phyloP scores from a whole-genome alignment of 2,329 filamentous ascomycete species.

The Lachnellula hyalina region DNA sequence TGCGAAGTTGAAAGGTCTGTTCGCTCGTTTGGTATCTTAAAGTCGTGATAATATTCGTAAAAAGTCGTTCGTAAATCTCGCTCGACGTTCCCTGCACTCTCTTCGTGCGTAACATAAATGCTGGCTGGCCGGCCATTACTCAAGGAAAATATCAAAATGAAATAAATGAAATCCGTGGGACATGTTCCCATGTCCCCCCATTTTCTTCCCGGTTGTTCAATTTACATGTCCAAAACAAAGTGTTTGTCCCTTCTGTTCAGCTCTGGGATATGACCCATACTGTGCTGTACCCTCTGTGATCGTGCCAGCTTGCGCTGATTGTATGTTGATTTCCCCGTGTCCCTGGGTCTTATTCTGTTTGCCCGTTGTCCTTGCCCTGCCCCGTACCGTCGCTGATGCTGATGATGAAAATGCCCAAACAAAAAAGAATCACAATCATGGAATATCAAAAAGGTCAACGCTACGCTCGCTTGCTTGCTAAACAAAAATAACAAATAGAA shows the following conservation, averaged over 20 bases:
- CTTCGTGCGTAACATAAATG: background rate
- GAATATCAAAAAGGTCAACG: conserved; percentile 33
- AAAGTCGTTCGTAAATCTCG: background rate
- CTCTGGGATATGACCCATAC: conserved; percentile 8
- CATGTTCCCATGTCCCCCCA: background rate
- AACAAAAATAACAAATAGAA: conserved; percentile 24
- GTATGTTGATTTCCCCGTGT: conserved; percentile 1
- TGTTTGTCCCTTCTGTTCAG: conserved; percentile 12
- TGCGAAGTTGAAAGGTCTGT: background rate
- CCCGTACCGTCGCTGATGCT: conserved; percentile 7
- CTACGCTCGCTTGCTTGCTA: conserved; percentile 26
- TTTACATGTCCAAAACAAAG: conserved; percentile 17
- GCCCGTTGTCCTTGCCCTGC: conserved; percentile 1
- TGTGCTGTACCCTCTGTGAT: conserved; percentile 5
- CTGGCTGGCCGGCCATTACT: background rate
- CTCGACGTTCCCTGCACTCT: background rate
- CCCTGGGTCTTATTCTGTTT: background rate
- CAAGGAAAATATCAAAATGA: background rate
- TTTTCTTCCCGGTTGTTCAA: conserved; percentile 4
- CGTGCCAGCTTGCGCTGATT: conserved; percentile 14
- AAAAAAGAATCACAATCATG: conserved; percentile 31
- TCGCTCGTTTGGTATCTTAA: background rate
- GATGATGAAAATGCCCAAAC: conserved; percentile 14
- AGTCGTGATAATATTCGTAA: background rate
- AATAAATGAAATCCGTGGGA: background rate